These are phyloP conservation scores for Intubia oerlemansii DNA, from an alignment of 2,329 filamentous ascomycete genomes.

Conservation along the genomic window DNA sequence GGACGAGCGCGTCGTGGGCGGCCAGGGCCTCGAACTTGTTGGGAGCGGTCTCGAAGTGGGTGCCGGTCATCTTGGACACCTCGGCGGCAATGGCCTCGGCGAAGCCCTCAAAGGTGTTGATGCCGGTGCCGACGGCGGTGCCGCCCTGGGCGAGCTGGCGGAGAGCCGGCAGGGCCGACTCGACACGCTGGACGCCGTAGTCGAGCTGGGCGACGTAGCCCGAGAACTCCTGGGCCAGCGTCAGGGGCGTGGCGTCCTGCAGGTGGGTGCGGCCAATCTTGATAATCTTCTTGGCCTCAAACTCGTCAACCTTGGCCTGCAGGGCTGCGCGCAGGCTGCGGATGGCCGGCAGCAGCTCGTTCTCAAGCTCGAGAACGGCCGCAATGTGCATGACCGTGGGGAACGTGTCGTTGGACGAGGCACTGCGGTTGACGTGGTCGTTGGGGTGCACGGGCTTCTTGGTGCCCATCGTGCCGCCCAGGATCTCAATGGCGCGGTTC, in stretches of 20 bases:
- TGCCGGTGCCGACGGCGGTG: constrained; percentile 87
- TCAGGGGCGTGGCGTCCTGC: constrained; percentile 91
- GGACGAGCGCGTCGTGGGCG: constrained; percentile 86
- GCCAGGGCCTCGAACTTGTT: constrained; percentile 98
- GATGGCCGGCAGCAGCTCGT: constrained; percentile 63
- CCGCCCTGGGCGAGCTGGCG: constrained; percentile 82
- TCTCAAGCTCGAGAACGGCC: constrained; percentile 80
- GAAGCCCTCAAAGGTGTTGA: constrained; percentile 95
- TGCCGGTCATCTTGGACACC: constrained; percentile 80
- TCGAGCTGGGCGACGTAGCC: constrained; percentile 93
- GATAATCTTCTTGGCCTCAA: constrained; percentile 73
- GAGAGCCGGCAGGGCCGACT: constrained; percentile 65
- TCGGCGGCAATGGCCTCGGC: constrained; percentile 82
- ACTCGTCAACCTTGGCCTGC: constrained; percentile 73
- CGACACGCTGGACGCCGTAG: constrained; percentile 69
- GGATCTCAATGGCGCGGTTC: constrained; percentile 94
- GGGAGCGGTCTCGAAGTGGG: constrained; percentile 82
- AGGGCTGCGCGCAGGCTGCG: constrained; percentile 65
- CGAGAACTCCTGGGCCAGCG: constrained; percentile 91
- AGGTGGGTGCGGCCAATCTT: constrained; percentile 97
- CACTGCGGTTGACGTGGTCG: constrained; percentile 98
- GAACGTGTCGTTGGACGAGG: constrained; percentile 98
- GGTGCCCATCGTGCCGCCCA: constrained; percentile 80
- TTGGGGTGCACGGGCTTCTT: constrained; percentile 99
- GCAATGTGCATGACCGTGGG: constrained; percentile 99